A percentile compares a stretch with the other conserved stretches of the same genome.
Evolutionary conservation across 139 green algal species (phyloP).

Genomic region (Chlamydomonas asymmetrica): DNA sequence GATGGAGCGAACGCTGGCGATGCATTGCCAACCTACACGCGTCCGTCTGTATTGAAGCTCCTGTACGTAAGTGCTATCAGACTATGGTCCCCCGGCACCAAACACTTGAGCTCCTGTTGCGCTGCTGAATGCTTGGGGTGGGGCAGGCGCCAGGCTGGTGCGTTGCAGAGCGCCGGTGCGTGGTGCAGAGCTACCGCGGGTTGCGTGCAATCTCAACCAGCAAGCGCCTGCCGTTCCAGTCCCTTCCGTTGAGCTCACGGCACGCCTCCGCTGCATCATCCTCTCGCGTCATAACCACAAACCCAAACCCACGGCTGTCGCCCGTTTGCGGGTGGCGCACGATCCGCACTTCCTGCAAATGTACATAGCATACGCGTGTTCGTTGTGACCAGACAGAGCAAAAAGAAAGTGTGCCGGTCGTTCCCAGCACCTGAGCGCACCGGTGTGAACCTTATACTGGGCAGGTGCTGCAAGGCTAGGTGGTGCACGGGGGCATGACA

Average conservation of each 20-base stretch:
- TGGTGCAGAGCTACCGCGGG: too few species aligned
- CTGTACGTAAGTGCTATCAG: too few species aligned
- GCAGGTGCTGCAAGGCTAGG: neutral
- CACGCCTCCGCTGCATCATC: slow-evolving; percentile 45
- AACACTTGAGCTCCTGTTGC: too few species aligned
- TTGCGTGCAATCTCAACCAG: slow-evolving; percentile 58
- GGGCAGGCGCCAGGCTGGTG: too few species aligned
- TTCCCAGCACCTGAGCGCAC: too few species aligned
- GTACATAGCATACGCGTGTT: neutral
- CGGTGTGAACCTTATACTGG: too few species aligned
- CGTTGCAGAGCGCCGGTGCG: too few species aligned
- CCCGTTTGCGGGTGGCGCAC: slow-evolving; percentile 56
- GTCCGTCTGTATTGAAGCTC: too few species aligned
- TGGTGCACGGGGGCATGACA: neutral
- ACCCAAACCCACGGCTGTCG: slow-evolving; percentile 63
- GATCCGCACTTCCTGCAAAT: slow-evolving; percentile 55
- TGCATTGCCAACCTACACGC: too few species aligned
- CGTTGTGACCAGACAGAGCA: neutral
- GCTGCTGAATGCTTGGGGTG: too few species aligned
- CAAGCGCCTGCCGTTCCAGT: slow-evolving; percentile 67
- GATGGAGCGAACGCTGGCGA: too few species aligned
- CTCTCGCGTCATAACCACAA: slow-evolving; percentile 62
- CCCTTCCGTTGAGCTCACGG: slow-evolving; percentile 40
- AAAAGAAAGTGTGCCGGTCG: neutral
- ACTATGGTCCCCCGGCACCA: too few species aligned